phyloP scores from a whole-genome alignment of 768 basidiomycete genomes.

The Russula earlei region DNA sequence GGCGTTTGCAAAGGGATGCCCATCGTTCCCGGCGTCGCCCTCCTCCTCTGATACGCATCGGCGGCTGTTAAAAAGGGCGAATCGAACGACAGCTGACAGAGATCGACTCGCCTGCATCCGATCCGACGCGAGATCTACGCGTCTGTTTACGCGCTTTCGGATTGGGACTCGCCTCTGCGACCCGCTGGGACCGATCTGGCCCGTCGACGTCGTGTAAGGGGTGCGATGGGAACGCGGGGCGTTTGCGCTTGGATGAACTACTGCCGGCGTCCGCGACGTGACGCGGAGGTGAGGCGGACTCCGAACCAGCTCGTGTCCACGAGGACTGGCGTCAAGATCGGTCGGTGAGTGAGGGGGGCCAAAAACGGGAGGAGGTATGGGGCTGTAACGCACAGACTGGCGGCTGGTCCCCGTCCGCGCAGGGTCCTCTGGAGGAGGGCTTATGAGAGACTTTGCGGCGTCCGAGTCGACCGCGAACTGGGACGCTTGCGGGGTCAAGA shows the following conservation, averaged over 20 bases:
- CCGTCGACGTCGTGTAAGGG: slow-evolving; percentile 2
- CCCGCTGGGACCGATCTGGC: slow-evolving; percentile 14
- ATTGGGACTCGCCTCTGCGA: slow-evolving; percentile 43
- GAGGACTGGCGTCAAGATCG: slow-evolving; percentile 10
- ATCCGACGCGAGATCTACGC: neutral
- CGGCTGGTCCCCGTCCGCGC: neutral
- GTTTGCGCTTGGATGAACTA: slow-evolving; percentile 33
- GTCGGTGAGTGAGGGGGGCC: neutral
- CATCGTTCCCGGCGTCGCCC: neutral
- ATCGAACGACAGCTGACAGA: neutral
- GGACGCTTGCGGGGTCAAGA: slow-evolving; percentile 14
- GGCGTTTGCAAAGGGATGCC: neutral
- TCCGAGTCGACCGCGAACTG: slow-evolving; percentile 8
- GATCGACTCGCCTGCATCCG: slow-evolving; percentile 1
- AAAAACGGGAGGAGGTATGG: slow-evolving; percentile 15
- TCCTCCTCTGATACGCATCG: neutral
- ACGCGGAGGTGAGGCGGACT: slow-evolving; percentile 12
- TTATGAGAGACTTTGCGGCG: slow-evolving; percentile 18
- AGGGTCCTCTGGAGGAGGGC: slow-evolving; percentile 18
- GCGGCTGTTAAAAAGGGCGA: neutral
- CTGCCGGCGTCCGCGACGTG: neutral
- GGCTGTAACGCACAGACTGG: slow-evolving; percentile 11
- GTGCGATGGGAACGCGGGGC: slow-evolving; percentile 21
- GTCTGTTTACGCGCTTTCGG: slow-evolving; percentile 49
- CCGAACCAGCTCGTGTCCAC: slow-evolving; percentile 19